Evolutionary conservation across 805 yeast genomes (phyloP), one percentile per base, ranked within the genome.

Genomic region (Kuraishia piskuri): DNA sequence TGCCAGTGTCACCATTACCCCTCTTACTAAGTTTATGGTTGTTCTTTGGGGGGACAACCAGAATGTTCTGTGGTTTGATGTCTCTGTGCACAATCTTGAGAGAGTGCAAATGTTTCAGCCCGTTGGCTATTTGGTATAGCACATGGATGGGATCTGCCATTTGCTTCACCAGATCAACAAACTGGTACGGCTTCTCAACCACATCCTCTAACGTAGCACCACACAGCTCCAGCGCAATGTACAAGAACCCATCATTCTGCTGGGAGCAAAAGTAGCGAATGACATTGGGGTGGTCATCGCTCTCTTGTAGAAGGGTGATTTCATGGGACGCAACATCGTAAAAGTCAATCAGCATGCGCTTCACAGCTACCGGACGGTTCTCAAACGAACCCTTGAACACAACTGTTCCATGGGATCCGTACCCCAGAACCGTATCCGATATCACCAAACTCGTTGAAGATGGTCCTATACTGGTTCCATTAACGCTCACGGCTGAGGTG

Each of bases 261-360:
- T 92, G 95, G n/a, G 95, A 90, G 68, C 97, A 92, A 64, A 82
- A 94, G 66, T 94, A 94, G 53, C 98, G 72, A 5, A 94, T 82
- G 22, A 94, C 98, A 64, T 94, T 94, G 1, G 97, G 94, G 68
- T 92, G 98, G 65, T 90, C 96, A 61, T 94, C 99, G 70, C 96
- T 88, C 65, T 92, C 97, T 55, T 92, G 96, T 36, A 92, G 70
- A 14, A 92, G 68, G 23, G 84, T 78, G 12, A 94, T 95, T 63
- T 92, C 99, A 60, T 89, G 96, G 8, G 90, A 84, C 1, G 98
- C 98, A 54, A 92, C 82, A 62, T 94, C 97, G 67, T 88, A 92
- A 63, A 91, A 94, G 64, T 91, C 97, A 40, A 91, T 76, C 52
- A 94, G 72, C 96, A 94, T 88, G 61, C 98, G 73, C 66, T 94